Evolutionary conservation across 1,284 basidiomycete species (phyloP), one percentile per base, ranked within the genome.

Genomic region (Apiotrichum brassicae): DNA sequence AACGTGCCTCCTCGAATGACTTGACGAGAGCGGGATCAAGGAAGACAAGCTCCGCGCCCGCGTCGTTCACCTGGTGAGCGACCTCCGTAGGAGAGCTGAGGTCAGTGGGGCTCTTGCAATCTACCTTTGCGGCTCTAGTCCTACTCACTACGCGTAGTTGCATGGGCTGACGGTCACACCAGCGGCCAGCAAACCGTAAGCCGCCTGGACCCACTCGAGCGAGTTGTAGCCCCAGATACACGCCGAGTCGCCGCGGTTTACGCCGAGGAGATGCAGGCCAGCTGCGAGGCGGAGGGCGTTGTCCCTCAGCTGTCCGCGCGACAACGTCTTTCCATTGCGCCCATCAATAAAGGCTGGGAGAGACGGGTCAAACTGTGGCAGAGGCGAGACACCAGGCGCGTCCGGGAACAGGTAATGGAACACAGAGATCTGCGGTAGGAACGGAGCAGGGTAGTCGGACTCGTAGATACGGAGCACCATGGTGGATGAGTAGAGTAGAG

Each of bases 281-380:
- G 76, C 74, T 0, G 70, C 82, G n/a, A 86, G 72, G 4, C 77
- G 73, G 12, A 84, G 73, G 0, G 83, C 76, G n/a, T 82, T 70
- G 14, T 77, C 65, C 23, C 77, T 77, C 20, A 85, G 68, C 28
- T 80, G 76, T 0, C 64, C 78, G 16, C 86, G 79, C 0, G 82
- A 78, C 24, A 88, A 59, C 2, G 75, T 75, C 0, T 76, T 71
- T 1, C 80, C 83, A 0, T 83, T 79, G 2, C 72, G 66, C 0
- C 82, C 82, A 60, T 88, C 86, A 46, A 87, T 76, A 65, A 82
- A 86, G 0, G 84, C 84, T 9, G 78, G 77, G 4, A 71, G 56
- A 13, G 54, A 43, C 2, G 51, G 51, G 32, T 61, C 54, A 25
- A 66, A 53, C 41, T 64, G 63, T 34, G 68, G 61, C 34, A 67